Conservation (phyloP, 257 asterid species). For the Ajuga chamaepitys region DNA sequence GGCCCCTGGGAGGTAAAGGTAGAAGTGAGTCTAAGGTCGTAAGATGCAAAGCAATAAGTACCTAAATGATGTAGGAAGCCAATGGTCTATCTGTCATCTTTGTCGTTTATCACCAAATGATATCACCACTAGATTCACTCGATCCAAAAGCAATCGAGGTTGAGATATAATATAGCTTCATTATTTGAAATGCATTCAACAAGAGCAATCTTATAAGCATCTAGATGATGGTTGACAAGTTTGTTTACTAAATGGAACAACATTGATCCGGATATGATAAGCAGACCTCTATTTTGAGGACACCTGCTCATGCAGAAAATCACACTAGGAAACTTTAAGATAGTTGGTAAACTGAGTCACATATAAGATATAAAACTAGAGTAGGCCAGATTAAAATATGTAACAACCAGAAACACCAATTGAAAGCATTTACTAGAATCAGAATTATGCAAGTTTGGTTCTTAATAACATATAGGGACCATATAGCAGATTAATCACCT, state of each 20-base stretch:
- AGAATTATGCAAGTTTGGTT: no score
- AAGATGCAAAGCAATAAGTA: neutral
- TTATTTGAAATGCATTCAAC: neutral
- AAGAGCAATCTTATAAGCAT: neutral
- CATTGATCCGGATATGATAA: neutral
- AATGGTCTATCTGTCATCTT: neutral
- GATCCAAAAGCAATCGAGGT: neutral
- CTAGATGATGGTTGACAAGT: neutral
- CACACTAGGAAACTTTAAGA: neutral
- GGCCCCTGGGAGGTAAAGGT: slow-evolving; percentile 1
- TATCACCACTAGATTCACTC: neutral
- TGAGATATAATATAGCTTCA: neutral
- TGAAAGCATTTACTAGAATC: no score
- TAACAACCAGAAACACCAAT: neutral
- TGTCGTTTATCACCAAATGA: neutral
- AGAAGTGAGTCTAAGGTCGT: neutral
- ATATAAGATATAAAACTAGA: neutral
- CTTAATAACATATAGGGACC: neutral
- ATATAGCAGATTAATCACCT: slow-evolving; percentile 14
- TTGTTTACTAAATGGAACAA: neutral
- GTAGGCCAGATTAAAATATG: neutral
- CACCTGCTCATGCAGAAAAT: neutral
- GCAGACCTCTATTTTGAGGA: neutral
- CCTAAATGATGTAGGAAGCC: neutral
- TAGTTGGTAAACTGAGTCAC: neutral